A percentile compares a stretch with the other conserved stretches of the same genome.
Evolutionary conservation across 164 flowering plant genomes (phyloP).

Genomic region (Nelumbo lutea): DNA sequence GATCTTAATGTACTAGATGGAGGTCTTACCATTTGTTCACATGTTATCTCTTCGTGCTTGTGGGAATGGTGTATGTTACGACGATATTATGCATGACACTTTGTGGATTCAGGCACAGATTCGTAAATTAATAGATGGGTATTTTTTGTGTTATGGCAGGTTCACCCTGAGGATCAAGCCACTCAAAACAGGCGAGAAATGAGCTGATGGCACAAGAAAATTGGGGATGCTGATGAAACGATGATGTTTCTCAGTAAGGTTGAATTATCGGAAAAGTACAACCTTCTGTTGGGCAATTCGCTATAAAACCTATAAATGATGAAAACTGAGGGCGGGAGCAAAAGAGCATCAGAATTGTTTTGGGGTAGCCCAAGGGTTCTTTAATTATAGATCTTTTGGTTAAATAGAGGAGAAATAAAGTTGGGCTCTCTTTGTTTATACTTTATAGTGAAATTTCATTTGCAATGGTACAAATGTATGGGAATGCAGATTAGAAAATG

Average conservation of each 20-base stretch:
- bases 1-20: not conserved
- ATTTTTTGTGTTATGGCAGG: constrained; percentile 1
- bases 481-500: too few species aligned
- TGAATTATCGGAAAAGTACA: not conserved
- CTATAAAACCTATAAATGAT: too few species aligned
- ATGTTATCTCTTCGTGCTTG: too few species aligned
- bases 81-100: too few species aligned
- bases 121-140: not conserved
- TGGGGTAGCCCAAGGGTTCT: too few species aligned
- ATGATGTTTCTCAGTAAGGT: not conserved
- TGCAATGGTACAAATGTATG: too few species aligned
- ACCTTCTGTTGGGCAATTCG: not conserved
- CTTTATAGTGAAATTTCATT: too few species aligned
- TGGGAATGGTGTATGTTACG: too few species aligned
- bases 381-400: too few species aligned
- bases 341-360: too few species aligned
- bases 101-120: not conserved
- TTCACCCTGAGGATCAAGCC: constrained; percentile 13
- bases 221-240: not conserved
- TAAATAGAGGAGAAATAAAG: not conserved
- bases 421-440: too few species aligned
- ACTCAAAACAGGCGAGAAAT: not conserved
- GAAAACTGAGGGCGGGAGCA: too few species aligned
- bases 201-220: not conserved
- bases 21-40: not conserved